Base-by-base conservation (phyloP, 2,329 filamentous ascomycete genomes). In the Cylindrodendrum hubeiense region DNA sequence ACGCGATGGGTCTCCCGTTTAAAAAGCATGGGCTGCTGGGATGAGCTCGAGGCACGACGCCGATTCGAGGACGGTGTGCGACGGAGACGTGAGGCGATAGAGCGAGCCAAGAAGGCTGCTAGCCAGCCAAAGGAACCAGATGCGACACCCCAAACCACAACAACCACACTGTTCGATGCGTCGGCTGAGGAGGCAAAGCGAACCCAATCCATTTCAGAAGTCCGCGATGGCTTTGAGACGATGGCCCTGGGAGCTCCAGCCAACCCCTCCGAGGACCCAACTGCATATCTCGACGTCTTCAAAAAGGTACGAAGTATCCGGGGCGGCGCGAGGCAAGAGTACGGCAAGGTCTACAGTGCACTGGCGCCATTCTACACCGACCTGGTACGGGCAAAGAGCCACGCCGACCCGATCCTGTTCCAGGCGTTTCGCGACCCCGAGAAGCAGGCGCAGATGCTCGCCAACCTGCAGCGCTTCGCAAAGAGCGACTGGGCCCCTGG, bases 1-100 rank as follows among this genome's bases (percentile, higher is more conserved):
- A 93, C 94, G 53, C 88, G 95, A 82, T 99, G 96, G 96, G 92
- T 98, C 41, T 90, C 93, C 68, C 88, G 93, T 68, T 81, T 99
- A 59, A 92, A 92, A 77, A 90, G 87, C 63, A 97, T 99, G 90
- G 93, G 91, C 2, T 92, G 93, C 71, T 99, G 96, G 96, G 91
- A 97, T 75, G 96, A 99, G 77, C 79, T 84, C 4, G 95, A 97
- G 77, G 96, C 96, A 5, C 87, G 95, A 66, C 90, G 88, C 71
- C 84, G 93, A 57, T 93, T 94, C 56, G 95, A 98, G 67, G 91
- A 95, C 24, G 86, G 87, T 8, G 86, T 91, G 73, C 83, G 83
- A 68, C 83, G 83, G 71, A 86, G 87, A 75, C 83, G 89, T 22
- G 91, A 94, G 66, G 86, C 87, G 3, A 75, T 73, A 1, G 72